A percentile compares a stretch with the other conserved stretches of the same genome.
Conservation (phyloP, 805 yeast genomes). For the Wickerhamomyces subpelliculosus region DNA sequence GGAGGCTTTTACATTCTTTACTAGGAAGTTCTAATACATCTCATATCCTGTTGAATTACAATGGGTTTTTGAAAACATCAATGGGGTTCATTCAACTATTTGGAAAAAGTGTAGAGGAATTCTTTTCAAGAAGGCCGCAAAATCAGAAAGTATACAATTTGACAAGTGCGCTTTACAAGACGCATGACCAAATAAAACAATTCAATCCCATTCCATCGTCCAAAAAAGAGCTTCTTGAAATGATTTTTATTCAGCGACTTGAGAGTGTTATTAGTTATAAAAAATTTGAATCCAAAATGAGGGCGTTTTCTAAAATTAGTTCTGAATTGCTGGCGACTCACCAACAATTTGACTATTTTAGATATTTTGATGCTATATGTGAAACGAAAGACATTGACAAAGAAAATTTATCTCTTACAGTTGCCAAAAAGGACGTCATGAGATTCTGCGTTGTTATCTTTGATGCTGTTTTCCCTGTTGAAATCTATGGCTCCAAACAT, state of each 20-base stretch:
- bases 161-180: constrained; percentile 10
- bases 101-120: not conserved
- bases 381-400: constrained; percentile 1
- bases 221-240: constrained; percentile 1
- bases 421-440: constrained; percentile 29
- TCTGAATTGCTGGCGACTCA: constrained; percentile 27
- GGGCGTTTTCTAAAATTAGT: constrained; percentile 11
- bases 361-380: constrained; percentile 31
- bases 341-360: constrained; percentile 24
- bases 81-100: not conserved
- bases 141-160: constrained; percentile 2
- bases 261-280: constrained; percentile 10
- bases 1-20: constrained; percentile 1
- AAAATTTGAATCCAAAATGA: constrained; percentile 17
- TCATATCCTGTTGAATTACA: not conserved
- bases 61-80: not conserved
- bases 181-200: not conserved
- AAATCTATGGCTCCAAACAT: constrained; percentile 42
- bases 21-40: constrained; percentile 3
- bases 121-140: not conserved
- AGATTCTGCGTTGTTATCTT: constrained; percentile 36
- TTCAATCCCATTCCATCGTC: constrained; percentile 9
- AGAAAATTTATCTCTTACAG: constrained; percentile 27
- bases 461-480: constrained; percentile 43
- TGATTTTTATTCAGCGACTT: constrained; percentile 9